These are phyloP conservation scores for Chenopodium suecicum DNA, from an alignment of 148 eudicot genomes.

Conservation along the genomic window DNA sequence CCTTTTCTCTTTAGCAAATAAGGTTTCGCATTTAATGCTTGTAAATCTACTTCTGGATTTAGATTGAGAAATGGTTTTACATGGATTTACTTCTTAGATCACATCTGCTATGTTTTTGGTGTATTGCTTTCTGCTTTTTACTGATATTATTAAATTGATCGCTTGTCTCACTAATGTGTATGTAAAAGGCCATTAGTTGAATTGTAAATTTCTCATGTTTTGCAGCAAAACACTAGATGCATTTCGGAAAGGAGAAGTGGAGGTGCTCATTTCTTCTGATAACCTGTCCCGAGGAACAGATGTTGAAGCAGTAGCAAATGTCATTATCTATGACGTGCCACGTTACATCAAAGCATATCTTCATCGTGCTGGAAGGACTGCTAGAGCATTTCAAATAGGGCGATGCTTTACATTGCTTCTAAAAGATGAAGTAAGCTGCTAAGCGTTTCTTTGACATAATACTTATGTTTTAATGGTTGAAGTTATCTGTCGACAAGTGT, in stretches of 20 bases:
- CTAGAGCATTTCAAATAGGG: conserved; percentile 90
- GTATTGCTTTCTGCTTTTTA: neutral
- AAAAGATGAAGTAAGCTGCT: conserved; percentile 61
- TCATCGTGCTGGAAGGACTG: conserved; percentile 97
- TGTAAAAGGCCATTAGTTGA: neutral
- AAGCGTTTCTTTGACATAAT: neutral
- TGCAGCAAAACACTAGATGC: conserved; percentile 73
- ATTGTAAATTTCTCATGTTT: neutral
- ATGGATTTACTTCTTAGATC: neutral
- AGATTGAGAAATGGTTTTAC: neutral
- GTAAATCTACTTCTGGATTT: neutral
- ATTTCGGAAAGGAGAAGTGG: conserved; percentile 62
- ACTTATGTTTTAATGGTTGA: neutral
- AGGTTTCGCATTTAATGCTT: neutral
- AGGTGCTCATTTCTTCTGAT: conserved; percentile 89
- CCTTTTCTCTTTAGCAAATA: neutral
- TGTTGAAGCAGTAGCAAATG: conserved; percentile 92
- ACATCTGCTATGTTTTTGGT: neutral
- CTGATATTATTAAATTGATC: neutral
- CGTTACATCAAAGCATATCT: conserved; percentile 75
- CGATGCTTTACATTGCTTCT: conserved; percentile 78
- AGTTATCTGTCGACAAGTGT: no score
- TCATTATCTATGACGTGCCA: conserved; percentile 84
- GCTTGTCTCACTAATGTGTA: neutral
- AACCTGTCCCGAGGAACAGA: conserved; percentile 97